Evolutionary conservation across 768 basidiomycete species (phyloP).

Genomic region (Rhizopogon salebrosus): DNA sequence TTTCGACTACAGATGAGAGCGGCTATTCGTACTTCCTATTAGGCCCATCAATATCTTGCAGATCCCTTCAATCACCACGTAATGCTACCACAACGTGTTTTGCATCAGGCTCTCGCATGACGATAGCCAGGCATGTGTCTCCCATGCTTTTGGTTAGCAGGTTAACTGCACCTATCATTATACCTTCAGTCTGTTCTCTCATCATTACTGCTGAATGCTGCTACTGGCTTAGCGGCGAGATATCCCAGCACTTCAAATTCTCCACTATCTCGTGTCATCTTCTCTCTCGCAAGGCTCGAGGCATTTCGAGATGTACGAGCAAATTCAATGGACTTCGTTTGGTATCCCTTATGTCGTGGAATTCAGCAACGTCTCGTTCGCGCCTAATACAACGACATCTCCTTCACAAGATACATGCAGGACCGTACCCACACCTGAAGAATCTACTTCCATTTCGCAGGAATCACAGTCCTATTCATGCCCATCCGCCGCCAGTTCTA

Average conservation of each 20-base stretch:
- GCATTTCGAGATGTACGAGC: constrained; percentile 11
- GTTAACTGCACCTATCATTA: not conserved
- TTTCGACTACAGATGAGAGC: too few relatives aligned
- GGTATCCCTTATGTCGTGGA: constrained; percentile 25
- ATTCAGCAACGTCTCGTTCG: constrained; percentile 23
- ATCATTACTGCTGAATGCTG: not conserved
- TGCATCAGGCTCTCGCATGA: not conserved
- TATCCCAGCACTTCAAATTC: not conserved
- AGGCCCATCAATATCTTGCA: not conserved
- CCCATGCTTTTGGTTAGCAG: not conserved
- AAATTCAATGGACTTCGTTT: constrained; percentile 25
- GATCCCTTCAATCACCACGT: not conserved
- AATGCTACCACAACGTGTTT: constrained; percentile 2
- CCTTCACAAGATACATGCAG: not conserved
- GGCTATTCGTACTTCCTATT: too few relatives aligned
- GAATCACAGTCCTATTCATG: constrained; percentile 3
- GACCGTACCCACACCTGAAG: not conserved
- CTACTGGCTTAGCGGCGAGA: not conserved
- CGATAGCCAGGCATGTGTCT: not conserved
- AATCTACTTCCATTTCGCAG: constrained; percentile 1
- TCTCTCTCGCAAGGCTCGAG: not conserved
- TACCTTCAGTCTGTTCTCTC: not conserved
- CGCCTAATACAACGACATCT: not conserved
- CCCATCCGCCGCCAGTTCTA: constrained; percentile 8
- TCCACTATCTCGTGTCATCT: too few relatives aligned